phyloP scores from a whole-genome alignment of 176 grass and related monocot species.

The Poa annua region DNA sequence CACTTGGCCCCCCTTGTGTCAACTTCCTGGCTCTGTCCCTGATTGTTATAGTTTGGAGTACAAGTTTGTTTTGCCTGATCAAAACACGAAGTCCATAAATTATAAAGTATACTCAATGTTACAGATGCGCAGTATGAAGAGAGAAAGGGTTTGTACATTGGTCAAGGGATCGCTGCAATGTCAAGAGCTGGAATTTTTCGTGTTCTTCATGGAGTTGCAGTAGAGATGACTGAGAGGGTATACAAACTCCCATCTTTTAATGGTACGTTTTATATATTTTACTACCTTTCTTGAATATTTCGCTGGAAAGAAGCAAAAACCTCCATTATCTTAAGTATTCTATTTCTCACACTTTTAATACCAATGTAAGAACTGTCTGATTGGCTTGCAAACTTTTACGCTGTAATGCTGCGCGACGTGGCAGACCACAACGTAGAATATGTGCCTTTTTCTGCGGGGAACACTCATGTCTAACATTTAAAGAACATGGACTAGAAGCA shows the following conservation, averaged over 20 bases:
- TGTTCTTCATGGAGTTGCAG: constrained; percentile 80
- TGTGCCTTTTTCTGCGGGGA: neutral
- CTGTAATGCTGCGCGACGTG: neutral
- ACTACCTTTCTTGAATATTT: neutral
- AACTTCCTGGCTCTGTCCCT: too few species aligned
- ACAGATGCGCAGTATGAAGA: constrained; percentile 86
- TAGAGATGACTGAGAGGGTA: constrained; percentile 85
- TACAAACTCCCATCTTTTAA: constrained; percentile 94
- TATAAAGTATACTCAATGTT: constrained; percentile 42
- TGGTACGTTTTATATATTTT: constrained; percentile 52
- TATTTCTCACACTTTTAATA: neutral
- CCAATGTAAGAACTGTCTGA: neutral
- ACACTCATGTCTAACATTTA: constrained; percentile 3
- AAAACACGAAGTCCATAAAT: constrained; percentile 13
- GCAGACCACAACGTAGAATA: neutral
- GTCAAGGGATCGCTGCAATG: constrained; percentile 74
- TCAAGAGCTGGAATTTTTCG: constrained; percentile 91
- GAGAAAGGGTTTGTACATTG: constrained; percentile 86
- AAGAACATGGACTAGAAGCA: neutral
- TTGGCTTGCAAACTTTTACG: neutral
- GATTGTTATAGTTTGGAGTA: constrained; percentile 1
- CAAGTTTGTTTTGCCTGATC: neutral
- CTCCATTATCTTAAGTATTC: constrained; percentile 13
- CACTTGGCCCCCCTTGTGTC: too few species aligned
- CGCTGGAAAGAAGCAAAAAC: constrained; percentile 24